Evolutionary conservation across 2,329 filamentous ascomycete species (phyloP), one percentile per base, ranked within the genome.

Genomic region (Alternaria sp.): DNA sequence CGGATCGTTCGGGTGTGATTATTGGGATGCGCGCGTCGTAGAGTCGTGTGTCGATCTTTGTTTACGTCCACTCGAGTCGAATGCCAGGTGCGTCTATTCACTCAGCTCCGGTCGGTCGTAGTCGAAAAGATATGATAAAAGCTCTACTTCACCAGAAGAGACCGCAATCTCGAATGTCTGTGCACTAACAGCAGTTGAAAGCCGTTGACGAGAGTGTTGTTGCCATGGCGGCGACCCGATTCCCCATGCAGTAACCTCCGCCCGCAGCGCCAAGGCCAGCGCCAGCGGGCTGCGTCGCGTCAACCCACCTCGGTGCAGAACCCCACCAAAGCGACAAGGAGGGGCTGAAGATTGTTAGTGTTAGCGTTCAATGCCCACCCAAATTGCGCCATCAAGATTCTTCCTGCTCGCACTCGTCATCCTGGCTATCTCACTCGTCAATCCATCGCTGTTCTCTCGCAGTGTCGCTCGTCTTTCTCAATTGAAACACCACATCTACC

Each of bases 401-500:
- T 71, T 76, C 62, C 69, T 78, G 60, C 64, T 76, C 57, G 71
- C 73, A 47, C 49, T 75, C 66, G 53, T 73, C 71, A 73, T 79
- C 65, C 73, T 78, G 76, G 75, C 75, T 60, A 64, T 70, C 65
- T 75, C 75, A 67, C 54, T 77, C 23, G 55, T 78, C 28, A 69
- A 70, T 23, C 67, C 75, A 10, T 68, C 75, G 33, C 55, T 73
- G 37, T 63, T 80, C 45, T 69, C 72, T 51, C 74, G 78, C 55
- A 72, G 73, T 63, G 59, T 71, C 41, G 62, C 69, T 54, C 69
- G 77, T 28, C 72, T 78, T 20, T 56, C 62, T n/a, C 76, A 76
- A 63, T 60, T 77, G 60, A 76, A 73, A 55, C 69, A 69, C 37
- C 77, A 78, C 63, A 49, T 76, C 51, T 71, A 67, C 64, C 76